Evolutionary conservation across 2,329 filamentous ascomycete genomes (phyloP).

Genomic region (Fusarium nematophilum): DNA sequence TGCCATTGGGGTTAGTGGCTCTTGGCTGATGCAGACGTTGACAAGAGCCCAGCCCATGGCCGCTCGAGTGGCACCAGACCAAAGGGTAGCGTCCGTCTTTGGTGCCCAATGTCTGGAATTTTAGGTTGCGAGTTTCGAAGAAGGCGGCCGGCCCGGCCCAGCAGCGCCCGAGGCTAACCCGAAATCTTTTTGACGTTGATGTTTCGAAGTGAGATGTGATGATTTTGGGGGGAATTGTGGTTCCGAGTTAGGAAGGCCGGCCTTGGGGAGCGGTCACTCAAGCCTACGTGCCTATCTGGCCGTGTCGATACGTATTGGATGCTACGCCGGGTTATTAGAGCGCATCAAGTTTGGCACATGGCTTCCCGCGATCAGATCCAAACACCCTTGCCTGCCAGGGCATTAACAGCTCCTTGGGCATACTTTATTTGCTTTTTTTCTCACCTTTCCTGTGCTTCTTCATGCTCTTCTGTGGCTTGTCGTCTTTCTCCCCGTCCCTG

Average conservation of each 20-base stretch:
- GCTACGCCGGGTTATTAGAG: too few relatives aligned
- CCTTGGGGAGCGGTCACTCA: not conserved
- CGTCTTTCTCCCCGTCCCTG: constrained; percentile 25
- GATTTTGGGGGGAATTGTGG: constrained; percentile 15
- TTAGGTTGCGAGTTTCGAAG: constrained; percentile 33
- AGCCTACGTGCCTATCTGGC: constrained; percentile 14
- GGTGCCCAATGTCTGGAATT: constrained; percentile 43
- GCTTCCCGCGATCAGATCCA: constrained; percentile 38
- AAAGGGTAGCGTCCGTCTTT: constrained; percentile 41
- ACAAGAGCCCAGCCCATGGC: constrained; percentile 34
- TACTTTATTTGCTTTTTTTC: constrained; percentile 33
- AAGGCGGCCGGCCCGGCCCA: constrained; percentile 43
- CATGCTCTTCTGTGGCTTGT: constrained; percentile 19
- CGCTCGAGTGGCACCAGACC: constrained; percentile 28
- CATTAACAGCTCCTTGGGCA: constrained; percentile 30
- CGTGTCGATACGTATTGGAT: constrained; percentile 37
- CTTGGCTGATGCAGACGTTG: constrained; percentile 42
- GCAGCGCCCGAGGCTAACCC: constrained; percentile 39
- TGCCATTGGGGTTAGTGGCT: constrained; percentile 38
- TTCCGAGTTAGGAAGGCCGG: constrained; percentile 9
- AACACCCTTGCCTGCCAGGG: constrained; percentile 23
- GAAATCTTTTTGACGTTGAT: constrained; percentile 20
- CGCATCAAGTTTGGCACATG: constrained; percentile 38
- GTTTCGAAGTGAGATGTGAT: constrained; percentile 20
- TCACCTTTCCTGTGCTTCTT: constrained; percentile 24